Conservation (phyloP, 1,139 yeast genomes). For the Candida tropicalis region DNA sequence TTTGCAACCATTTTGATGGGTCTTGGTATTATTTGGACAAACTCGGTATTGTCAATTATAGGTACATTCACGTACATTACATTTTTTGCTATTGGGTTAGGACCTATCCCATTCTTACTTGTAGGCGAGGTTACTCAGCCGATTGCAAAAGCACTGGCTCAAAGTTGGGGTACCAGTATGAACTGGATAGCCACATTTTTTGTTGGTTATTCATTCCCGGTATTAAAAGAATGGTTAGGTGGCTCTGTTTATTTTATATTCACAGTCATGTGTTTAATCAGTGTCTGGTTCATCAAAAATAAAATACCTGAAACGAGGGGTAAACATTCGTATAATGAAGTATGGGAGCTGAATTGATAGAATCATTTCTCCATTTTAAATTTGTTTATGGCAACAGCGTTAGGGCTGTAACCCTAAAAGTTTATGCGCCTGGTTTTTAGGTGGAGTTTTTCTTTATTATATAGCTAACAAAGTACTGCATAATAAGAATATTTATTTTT, state of each 20-base stretch:
- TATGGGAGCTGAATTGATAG: slow-evolving; percentile 46
- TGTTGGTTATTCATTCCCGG: slow-evolving; percentile 81
- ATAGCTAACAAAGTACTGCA: slow-evolving; percentile 4
- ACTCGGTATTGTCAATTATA: slow-evolving; percentile 56
- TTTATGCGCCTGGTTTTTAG: background rate
- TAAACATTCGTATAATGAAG: slow-evolving; percentile 56
- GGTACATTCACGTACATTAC: slow-evolving; percentile 77
- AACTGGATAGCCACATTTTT: slow-evolving; percentile 90
- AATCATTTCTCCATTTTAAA: too few relatives aligned
- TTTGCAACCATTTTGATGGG: slow-evolving; percentile 65
- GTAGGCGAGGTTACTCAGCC: slow-evolving; percentile 88
- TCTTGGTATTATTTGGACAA: slow-evolving; percentile 56
- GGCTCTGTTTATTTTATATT: slow-evolving; percentile 81
- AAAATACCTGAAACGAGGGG: slow-evolving; percentile 84
- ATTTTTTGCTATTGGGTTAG: slow-evolving; percentile 87
- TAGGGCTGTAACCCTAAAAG: slow-evolving; percentile 16
- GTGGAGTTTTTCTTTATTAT: background rate
- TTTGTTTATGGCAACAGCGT: slow-evolving; percentile 7
- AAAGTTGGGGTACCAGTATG: slow-evolving; percentile 87
- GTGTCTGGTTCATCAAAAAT: slow-evolving; percentile 48
- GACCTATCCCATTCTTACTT: slow-evolving; percentile 90
- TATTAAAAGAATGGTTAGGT: slow-evolving; percentile 63
- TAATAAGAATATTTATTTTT: background rate
- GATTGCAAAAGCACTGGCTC: slow-evolving; percentile 82
- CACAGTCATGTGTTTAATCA: slow-evolving; percentile 54